phyloP scores from a whole-genome alignment of 257 asterid species.

The Avicennia marina region DNA sequence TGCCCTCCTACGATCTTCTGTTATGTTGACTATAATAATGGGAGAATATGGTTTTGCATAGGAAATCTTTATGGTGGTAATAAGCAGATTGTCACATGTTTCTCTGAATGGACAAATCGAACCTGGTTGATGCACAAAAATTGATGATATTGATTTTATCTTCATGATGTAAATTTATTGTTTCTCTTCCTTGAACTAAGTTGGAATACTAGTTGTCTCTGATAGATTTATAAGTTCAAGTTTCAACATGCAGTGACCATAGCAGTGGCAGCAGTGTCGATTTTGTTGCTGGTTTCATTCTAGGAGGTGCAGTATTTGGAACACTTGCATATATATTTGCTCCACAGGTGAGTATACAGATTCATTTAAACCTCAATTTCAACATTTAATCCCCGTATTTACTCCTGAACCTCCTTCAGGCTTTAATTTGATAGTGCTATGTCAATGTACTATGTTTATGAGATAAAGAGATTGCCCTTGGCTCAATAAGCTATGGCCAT shows the following conservation, averaged over 20 bases:
- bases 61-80: neutral
- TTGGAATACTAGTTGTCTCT: neutral
- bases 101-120: conserved; percentile 2
- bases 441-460: neutral
- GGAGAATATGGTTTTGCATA: neutral
- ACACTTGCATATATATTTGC: conserved; percentile 75
- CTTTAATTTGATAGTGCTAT: conserved; percentile 9
- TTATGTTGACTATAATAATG: neutral
- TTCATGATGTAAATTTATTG: neutral
- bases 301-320: conserved; percentile 91
- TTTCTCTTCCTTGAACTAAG: conserved; percentile 1
- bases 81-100: neutral
- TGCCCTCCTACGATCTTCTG: conserved; percentile 2
- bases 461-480: conserved; percentile 5
- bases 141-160: conserved; percentile 8
- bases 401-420: conserved; percentile 11
- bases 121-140: neutral
- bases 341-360: conserved; percentile 61
- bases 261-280: conserved; percentile 63
- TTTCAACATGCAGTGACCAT: conserved; percentile 43
- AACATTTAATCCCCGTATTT: conserved; percentile 8
- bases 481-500: conserved; percentile 7
- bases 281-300: conserved; percentile 77
- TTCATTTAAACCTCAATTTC: conserved; percentile 9
- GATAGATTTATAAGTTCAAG: neutral